Evolutionary conservation across 2,329 filamentous ascomycete species (phyloP).

Genomic region (Aspergillus terreus): DNA sequence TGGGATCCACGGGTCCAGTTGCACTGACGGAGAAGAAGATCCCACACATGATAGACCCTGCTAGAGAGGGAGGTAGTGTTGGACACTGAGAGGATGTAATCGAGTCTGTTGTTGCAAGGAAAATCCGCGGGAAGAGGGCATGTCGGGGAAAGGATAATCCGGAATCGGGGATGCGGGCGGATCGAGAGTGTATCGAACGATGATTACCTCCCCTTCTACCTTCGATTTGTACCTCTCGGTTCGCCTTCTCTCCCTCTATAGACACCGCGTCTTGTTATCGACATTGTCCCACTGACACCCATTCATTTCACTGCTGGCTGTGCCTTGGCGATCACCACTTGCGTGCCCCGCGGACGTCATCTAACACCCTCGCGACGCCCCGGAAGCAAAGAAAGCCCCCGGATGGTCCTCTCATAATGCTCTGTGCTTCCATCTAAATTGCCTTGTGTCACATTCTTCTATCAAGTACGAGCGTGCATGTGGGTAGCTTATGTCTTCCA

Average conservation of each 20-base stretch:
- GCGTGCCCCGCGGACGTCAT: neutral
- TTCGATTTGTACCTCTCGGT: neutral
- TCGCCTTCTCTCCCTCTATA: neutral
- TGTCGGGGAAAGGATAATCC: neutral
- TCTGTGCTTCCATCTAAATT: constrained; percentile 22
- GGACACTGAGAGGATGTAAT: neutral
- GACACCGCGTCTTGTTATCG: too few species aligned
- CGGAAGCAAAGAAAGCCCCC: neutral
- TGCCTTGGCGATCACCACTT: neutral
- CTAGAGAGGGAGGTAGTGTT: neutral
- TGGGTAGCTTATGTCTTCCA: constrained; percentile 42
- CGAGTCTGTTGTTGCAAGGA: neutral
- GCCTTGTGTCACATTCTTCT: constrained; percentile 1
- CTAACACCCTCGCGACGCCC: neutral
- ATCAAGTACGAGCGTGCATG: constrained; percentile 27
- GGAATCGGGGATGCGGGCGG: neutral
- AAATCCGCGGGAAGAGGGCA: neutral
- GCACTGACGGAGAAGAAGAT: constrained; percentile 51
- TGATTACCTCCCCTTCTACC: neutral
- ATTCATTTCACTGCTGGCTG: neutral
- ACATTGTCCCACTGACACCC: neutral
- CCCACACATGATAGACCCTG: constrained; percentile 41
- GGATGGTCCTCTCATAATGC: constrained; percentile 19
- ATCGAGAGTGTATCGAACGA: neutral
- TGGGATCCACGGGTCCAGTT: constrained; percentile 24